These are phyloP conservation scores for Dipodascus geniculatus DNA, from an alignment of 805 yeast genomes.

Conservation along the genomic window DNA sequence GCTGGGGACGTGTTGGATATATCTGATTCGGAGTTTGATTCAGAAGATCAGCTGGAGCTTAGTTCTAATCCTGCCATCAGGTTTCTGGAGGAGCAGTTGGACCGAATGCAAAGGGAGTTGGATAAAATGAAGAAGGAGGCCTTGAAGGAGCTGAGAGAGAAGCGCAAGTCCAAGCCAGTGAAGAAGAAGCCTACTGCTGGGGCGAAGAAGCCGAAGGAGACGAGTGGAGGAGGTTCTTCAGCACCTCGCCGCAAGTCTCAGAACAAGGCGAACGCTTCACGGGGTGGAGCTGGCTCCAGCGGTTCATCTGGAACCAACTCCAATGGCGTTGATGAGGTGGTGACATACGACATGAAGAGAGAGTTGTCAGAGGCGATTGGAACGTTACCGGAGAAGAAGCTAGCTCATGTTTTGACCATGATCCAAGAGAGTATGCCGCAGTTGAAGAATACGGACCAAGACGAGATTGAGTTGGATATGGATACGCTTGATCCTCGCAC, in stretches of 20 bases:
- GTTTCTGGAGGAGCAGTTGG: slow-evolving; percentile 76
- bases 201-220: slow-evolving; percentile 1
- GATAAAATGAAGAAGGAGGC: slow-evolving; percentile 60
- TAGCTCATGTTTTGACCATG: slow-evolving; percentile 73
- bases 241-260: background rate
- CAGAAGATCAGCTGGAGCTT: slow-evolving; percentile 32
- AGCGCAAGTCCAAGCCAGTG: slow-evolving; percentile 47
- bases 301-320: slow-evolving; percentile 12
- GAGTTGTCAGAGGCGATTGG: slow-evolving; percentile 81
- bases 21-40: slow-evolving; percentile 29
- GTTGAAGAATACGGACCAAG: slow-evolving; percentile 48
- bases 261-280: background rate
- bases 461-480: slow-evolving; percentile 93
- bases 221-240: slow-evolving; percentile 5
- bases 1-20: slow-evolving; percentile 33
- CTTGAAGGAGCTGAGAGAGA: slow-evolving; percentile 9
- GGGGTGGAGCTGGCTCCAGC: slow-evolving; percentile 5
- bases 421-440: slow-evolving; percentile 69
- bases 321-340: slow-evolving; percentile 26
- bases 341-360: slow-evolving; percentile 94
- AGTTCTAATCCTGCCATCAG: slow-evolving; percentile 84
- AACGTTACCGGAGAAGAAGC: slow-evolving; percentile 59
- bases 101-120: slow-evolving; percentile 75
- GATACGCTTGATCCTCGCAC: slow-evolving; percentile 82
- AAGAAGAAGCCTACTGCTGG: slow-evolving; percentile 18